Percentiles rank a stretch among this genome's conserved stretches.
phyloP scores from a whole-genome alignment of 1,284 basidiomycete genomes.

The Retiboletus flavoniger region DNA sequence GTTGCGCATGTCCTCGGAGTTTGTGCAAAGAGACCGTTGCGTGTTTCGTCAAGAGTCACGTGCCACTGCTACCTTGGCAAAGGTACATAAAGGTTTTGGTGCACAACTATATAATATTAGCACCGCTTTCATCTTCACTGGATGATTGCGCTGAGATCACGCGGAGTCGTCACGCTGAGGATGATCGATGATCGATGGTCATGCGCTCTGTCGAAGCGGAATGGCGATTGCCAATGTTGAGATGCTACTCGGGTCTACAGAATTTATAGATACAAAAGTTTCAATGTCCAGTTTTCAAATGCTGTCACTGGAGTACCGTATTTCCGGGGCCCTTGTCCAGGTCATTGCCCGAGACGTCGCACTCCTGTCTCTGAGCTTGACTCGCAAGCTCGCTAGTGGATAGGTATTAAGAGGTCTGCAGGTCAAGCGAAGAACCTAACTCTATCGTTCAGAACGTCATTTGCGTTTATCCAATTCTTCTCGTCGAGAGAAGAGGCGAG shows the following conservation, averaged over 20 bases:
- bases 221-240: too few species aligned
- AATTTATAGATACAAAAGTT: not conserved
- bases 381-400: not conserved
- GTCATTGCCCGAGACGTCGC: not conserved
- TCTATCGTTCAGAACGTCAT: conserved; percentile 8
- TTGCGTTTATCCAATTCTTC: conserved; percentile 40
- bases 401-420: not conserved
- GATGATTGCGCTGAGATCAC: too few species aligned
- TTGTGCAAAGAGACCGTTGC: not conserved
- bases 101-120: too few species aligned
- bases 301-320: too few species aligned
- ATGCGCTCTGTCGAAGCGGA: too few species aligned
- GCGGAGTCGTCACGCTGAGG: too few species aligned
- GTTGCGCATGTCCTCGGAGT: not conserved
- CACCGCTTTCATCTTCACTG: too few species aligned
- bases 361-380: not conserved
- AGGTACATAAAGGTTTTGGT: too few species aligned
- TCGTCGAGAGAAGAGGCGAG: conserved; percentile 40
- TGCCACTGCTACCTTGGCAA: too few species aligned
- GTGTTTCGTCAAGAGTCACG: not conserved
- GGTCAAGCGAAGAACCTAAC: not conserved
- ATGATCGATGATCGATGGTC: too few species aligned
- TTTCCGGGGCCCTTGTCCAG: not conserved
- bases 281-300: not conserved
- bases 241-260: too few species aligned